Evolutionary conservation across 1,284 basidiomycete genomes (phyloP), one percentile per base, ranked within the genome.

Genomic region (Trametes pubescens): DNA sequence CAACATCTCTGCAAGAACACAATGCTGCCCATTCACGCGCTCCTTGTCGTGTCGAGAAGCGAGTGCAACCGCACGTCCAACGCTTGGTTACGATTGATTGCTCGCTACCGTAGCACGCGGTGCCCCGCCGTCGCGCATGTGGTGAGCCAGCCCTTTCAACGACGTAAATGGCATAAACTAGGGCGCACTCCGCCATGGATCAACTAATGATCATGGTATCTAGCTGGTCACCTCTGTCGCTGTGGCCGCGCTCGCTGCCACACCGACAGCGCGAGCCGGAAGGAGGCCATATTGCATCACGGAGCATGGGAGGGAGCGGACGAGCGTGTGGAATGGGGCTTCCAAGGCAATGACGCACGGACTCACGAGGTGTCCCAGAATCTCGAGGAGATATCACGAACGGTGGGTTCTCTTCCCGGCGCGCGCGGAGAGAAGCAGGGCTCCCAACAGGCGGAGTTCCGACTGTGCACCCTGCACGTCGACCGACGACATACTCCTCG

Each of bases 221-320:
- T 21, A 24, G 14, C 14, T 10, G 11, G 37, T 38, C 37, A 38
- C 40, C 37, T 44, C 38, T 11, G 38, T 51, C 57, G n/a, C 43
- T 10, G 29, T 16, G 26, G 13, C 8, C 13, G 49, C 57, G 51
- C 40, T 32, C 22, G 58, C 51, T 13, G 34, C 40, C 58, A 52
- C 49, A 52, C 32, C 51, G 43, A 53, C 58, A n/a, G 51, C 47
- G 51, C 43, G 29, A 34, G 2, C 51, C 43, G n/a, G 16, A 52
- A 16, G 47, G 11, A 21, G 47, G 35, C 24, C 37, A 29, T 4
- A 26, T 29, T 21, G 8, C 18, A 53, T 35, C 24, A 44, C 34
- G 49, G 40, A 35, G 38, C 2, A 32, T 44, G 13, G 18, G 13
- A 16, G 21, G 14, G 22, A 7, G 52, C 38, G 52, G 16, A 24